phyloP scores from a whole-genome alignment of 176 grass and related monocot genomes.

The Carex cristatella region DNA sequence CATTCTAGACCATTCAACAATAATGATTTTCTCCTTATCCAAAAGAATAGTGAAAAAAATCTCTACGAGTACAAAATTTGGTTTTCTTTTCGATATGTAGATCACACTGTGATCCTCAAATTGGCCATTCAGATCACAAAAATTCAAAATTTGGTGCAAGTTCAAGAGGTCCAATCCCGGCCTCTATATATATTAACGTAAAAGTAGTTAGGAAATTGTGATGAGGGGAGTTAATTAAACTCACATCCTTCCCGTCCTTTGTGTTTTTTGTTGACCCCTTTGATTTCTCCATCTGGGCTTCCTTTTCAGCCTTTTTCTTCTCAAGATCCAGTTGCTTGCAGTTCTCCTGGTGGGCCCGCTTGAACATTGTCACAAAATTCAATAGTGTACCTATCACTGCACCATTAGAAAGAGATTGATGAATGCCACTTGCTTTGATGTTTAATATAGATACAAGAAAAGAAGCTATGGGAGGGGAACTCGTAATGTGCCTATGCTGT shows the following conservation, averaged over 20 bases:
- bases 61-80: not conserved
- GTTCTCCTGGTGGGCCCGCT: constrained; percentile 83
- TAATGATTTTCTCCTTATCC: not conserved
- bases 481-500: not conserved
- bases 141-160: not conserved
- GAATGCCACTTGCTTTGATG: not conserved
- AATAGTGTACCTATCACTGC: constrained; percentile 86
- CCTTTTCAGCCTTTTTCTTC: constrained; percentile 85
- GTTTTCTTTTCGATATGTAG: not conserved
- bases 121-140: not conserved
- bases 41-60: not conserved
- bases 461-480: not conserved
- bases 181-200: not conserved
- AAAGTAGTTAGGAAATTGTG: not conserved
- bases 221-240: not conserved
- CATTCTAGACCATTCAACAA: not conserved
- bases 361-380: constrained; percentile 84
- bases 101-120: not conserved
- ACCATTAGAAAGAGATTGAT: constrained; percentile 13
- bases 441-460: constrained; percentile 14
- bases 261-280: constrained; percentile 33
- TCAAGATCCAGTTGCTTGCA: constrained; percentile 90
- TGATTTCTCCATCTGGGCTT: constrained; percentile 64
- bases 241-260: constrained; percentile 20
- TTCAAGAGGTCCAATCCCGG: not conserved